Evolutionary conservation across 495 filamentous ascomycete species (phyloP).

Genomic region (Daldinia childiae): DNA sequence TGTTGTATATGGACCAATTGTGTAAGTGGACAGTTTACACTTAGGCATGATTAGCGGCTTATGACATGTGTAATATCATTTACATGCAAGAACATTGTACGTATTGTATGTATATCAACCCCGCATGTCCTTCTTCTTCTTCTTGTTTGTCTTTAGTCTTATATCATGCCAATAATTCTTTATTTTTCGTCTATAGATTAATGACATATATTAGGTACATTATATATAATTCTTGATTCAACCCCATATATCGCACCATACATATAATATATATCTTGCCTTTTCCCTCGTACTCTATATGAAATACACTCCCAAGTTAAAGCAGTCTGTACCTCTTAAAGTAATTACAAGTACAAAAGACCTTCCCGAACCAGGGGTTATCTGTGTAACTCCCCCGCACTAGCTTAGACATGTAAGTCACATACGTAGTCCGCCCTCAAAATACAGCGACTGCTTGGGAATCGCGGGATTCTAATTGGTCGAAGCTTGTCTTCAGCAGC

Average conservation of each 20-base stretch:
- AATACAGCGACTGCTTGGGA: constrained; percentile 34
- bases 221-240: not conserved
- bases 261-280: no score
- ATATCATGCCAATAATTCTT: not conserved
- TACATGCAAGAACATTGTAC: not conserved
- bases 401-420: constrained; percentile 1
- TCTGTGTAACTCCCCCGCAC: constrained; percentile 28
- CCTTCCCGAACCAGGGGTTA: constrained; percentile 21
- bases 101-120: not conserved
- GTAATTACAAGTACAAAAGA: not conserved
- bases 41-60: not conserved
- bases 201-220: not conserved
- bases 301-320: not conserved
- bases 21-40: no score
- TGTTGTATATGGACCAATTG: not conserved
- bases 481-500: constrained; percentile 26
- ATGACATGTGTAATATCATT: constrained; percentile 28
- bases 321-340: not conserved
- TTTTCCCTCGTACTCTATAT: no score
- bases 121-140: not conserved
- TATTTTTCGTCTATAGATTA: not conserved
- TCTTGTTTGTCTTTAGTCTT: not conserved
- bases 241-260: not conserved
- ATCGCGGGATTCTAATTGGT: constrained; percentile 37
- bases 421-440: constrained; percentile 18